Base-by-base conservation (phyloP, 352 stramenopile species). In the Phytophthora melonis region DNA sequence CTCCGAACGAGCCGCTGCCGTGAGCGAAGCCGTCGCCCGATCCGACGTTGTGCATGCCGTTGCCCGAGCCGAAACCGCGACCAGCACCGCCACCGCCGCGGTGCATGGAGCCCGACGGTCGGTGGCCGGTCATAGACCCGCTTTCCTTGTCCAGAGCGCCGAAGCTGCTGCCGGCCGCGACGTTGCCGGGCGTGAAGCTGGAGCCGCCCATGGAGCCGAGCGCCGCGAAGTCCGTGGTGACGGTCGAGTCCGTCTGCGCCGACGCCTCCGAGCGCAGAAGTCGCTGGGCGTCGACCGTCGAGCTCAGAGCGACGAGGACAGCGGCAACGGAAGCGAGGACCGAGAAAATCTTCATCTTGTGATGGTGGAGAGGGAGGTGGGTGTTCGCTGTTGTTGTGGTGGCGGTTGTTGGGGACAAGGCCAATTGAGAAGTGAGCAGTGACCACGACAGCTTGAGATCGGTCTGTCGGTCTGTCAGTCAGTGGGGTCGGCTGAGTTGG, bases 1-100 rank as follows among this genome's bases (percentile, higher is more conserved):
- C 59, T 39, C 59, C 61, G n/a, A 70, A 74, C 23, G 70, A 75
- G 25, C 56, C 66, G 56, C 55, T 54, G 16, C 41, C 45, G 0
- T 49, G 41, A 14, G 14, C 41, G 14, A 19, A 49, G 41, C 14
- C 14, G 68, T 70, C 60, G 11, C 54, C 68, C n/a, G 68, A 74
- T 11, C 68, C 68, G n/a, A 74, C 68, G 54, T 74, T 70, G 5
- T 70, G 68, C 60, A 70, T 70, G 23, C 61, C 61, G 34, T 74
- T 43, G n/a, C 68, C 68, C 32, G 68, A 74, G 14, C 61, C 53
- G 43, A 41, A 47, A 21, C 60, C 60, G n/a, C 59, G 59, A 57
- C 60, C 55, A 4, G 7, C 25, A 14, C 57, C 65, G 3, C 67
- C 67, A 25, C 23, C 23, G 23, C 23, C 23, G 23, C 2, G 23